These are phyloP conservation scores for Penicillium sp. DNA, from an alignment of 2,329 filamentous ascomycete genomes.

Conservation along the genomic window DNA sequence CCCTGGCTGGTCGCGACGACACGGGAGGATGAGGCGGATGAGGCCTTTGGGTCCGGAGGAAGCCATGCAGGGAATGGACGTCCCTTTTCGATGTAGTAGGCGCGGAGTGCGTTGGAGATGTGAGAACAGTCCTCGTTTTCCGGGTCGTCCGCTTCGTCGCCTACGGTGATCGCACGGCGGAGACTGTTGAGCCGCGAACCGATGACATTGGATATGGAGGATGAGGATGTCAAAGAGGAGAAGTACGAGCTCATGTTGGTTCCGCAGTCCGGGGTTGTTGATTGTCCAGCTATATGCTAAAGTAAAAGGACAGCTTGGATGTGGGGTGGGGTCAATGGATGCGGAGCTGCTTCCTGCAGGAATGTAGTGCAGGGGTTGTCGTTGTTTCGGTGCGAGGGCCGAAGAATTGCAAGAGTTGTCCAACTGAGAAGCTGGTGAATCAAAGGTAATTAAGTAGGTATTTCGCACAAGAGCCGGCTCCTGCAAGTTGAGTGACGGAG, in stretches of 20 bases:
- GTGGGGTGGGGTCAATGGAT: slow-evolving; percentile 22
- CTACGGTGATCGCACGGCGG: slow-evolving; percentile 47
- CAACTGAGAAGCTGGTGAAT: not conserved
- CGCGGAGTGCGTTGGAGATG: slow-evolving; percentile 87
- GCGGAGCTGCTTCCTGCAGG: slow-evolving; percentile 16
- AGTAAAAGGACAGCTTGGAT: slow-evolving; percentile 15
- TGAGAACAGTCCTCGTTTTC: slow-evolving; percentile 80
- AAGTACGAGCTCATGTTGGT: slow-evolving; percentile 75
- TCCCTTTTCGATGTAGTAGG: slow-evolving; percentile 89
- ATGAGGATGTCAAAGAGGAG: slow-evolving; percentile 59
- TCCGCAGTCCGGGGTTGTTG: not conserved
- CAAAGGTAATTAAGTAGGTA: not conserved
- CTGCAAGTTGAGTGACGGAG: slow-evolving; percentile 9
- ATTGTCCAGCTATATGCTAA: slow-evolving; percentile 1
- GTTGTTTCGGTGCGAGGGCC: not conserved
- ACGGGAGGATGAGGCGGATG: slow-evolving; percentile 47
- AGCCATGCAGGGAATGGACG: slow-evolving; percentile 82
- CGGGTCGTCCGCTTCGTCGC: slow-evolving; percentile 45
- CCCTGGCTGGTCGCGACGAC: slow-evolving; percentile 53
- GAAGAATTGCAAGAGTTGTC: not conserved
- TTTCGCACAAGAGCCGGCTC: slow-evolving; percentile 21
- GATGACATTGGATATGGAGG: slow-evolving; percentile 51
- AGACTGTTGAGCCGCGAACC: slow-evolving; percentile 59
- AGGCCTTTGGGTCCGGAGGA: slow-evolving; percentile 80
- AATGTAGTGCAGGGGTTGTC: not conserved